Evolutionary conservation across 2,329 filamentous ascomycete genomes (phyloP).

Genomic region (Parasarocladium wereldwijsianum): DNA sequence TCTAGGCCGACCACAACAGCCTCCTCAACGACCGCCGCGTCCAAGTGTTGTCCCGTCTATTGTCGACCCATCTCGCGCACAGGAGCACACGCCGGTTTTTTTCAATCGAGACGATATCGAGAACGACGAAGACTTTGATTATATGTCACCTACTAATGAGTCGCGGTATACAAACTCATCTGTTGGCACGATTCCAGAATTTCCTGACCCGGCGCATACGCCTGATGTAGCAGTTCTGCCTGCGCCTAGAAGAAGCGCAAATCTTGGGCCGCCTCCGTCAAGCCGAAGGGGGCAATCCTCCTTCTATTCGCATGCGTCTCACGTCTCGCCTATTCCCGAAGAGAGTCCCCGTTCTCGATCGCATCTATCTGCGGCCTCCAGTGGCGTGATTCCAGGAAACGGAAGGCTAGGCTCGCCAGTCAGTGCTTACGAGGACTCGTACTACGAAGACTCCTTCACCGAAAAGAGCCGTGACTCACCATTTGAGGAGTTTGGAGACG

Average conservation of each 20-base stretch:
- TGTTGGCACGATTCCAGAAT: constrained; percentile 43
- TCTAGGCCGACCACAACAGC: constrained; percentile 28
- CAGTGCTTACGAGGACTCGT: constrained; percentile 31
- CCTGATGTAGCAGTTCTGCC: constrained; percentile 3
- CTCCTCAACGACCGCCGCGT: constrained; percentile 43
- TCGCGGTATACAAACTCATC: constrained; percentile 37
- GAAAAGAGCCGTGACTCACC: constrained; percentile 27
- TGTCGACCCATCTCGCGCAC: constrained; percentile 37
- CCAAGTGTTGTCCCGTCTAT: constrained; percentile 46
- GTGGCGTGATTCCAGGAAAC: constrained; percentile 54
- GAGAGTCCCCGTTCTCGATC: constrained; percentile 45
- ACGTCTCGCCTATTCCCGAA: constrained; percentile 63
- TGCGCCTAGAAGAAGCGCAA: constrained; percentile 30
- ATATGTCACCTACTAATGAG: constrained; percentile 19
- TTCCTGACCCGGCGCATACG: constrained; percentile 25
- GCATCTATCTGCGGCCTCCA: constrained; percentile 55
- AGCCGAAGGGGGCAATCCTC: constrained; percentile 46
- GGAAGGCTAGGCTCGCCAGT: constrained; percentile 37
- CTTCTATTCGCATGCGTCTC: constrained; percentile 51
- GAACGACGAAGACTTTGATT: constrained; percentile 6
- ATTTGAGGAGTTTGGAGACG: constrained; percentile 35
- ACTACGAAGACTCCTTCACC: constrained; percentile 33
- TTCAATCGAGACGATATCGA: constrained; percentile 17
- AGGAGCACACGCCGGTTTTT: constrained; percentile 41
- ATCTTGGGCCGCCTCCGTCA: constrained; percentile 44